A percentile compares a stretch with the other conserved stretches of the same genome.
phyloP scores from a whole-genome alignment of 257 asterid genomes.

The Apocynum venetum region DNA sequence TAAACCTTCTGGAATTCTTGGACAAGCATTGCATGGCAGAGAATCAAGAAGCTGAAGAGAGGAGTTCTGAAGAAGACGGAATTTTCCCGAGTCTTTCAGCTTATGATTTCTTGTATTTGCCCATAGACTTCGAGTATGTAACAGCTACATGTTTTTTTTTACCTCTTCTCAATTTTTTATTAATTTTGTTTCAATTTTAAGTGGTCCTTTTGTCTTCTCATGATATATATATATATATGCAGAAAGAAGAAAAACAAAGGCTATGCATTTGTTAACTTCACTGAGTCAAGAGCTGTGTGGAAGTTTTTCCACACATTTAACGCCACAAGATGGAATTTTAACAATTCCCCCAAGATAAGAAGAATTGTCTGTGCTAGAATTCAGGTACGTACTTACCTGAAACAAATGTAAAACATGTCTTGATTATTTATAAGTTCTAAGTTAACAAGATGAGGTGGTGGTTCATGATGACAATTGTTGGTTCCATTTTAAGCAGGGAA shows the following conservation, averaged over 20 bases:
- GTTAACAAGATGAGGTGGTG: no score
- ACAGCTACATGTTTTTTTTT: no score
- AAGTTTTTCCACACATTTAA: constrained; percentile 29
- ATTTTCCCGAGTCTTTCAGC: constrained; percentile 17
- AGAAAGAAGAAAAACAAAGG: constrained; percentile 51
- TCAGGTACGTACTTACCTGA: constrained; percentile 38
- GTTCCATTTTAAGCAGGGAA: constrained; percentile 40
- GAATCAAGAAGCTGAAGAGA: constrained; percentile 21
- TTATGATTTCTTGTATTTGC: constrained; percentile 65
- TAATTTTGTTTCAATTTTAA: no score
- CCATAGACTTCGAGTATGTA: constrained; percentile 55
- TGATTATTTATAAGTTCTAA: no score
- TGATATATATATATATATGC: background rate
- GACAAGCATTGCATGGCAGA: constrained; percentile 42
- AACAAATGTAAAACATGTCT: background rate
- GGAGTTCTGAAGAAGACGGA: background rate
- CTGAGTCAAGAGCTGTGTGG: constrained; percentile 34
- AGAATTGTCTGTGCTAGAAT: constrained; percentile 48
- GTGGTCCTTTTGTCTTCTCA: no score
- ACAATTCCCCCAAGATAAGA: constrained; percentile 26
- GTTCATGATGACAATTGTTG: no score
- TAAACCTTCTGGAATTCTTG: constrained; percentile 29
- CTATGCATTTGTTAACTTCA: constrained; percentile 69
- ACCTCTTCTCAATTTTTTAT: background rate
- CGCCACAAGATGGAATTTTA: constrained; percentile 22